Evolutionary conservation across 805 yeast species (phyloP).

Genomic region (Candida tammaniensis): DNA sequence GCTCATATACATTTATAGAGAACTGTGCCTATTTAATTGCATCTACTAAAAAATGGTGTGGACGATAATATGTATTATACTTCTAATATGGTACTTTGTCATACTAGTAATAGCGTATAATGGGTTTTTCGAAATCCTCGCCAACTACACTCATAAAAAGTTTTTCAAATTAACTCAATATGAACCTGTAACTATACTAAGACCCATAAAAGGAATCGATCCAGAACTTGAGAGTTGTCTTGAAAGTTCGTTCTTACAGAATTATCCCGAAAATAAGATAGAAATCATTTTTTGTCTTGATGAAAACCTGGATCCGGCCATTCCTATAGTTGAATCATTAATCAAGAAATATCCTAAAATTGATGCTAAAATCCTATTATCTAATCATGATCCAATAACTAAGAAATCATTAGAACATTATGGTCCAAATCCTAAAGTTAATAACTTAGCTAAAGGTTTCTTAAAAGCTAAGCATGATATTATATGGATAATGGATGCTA

Average conservation of each 20-base stretch:
- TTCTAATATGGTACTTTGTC: conserved; percentile 35
- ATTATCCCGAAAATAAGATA: conserved; percentile 55
- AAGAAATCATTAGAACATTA: conserved; percentile 35
- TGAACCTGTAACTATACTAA: conserved; percentile 63
- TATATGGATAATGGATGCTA: conserved; percentile 83
- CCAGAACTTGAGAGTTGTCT: conserved; percentile 69
- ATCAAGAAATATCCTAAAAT: conserved; percentile 52
- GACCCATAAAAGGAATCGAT: conserved; percentile 86
- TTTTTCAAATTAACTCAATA: not conserved
- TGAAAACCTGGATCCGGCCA: conserved; percentile 57
- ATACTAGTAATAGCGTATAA: conserved; percentile 34
- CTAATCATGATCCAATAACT: conserved; percentile 34
- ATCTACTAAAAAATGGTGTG: too few species aligned
- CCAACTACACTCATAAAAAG: conserved; percentile 23
- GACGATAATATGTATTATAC: conserved; percentile 4
- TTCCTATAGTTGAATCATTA: conserved; percentile 52
- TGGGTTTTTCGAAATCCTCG: conserved; percentile 39
- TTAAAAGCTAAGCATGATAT: conserved; percentile 64
- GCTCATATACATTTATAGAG: too few species aligned
- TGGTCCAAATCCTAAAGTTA: conserved; percentile 89
- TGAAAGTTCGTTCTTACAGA: conserved; percentile 63
- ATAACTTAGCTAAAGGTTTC: conserved; percentile 82
- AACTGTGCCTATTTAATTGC: too few species aligned
- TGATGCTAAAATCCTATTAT: conserved; percentile 55
- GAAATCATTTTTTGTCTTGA: conserved; percentile 81